Conservation (phyloP, 2,329 filamentous ascomycete species). For the Phialophora expanda region DNA sequence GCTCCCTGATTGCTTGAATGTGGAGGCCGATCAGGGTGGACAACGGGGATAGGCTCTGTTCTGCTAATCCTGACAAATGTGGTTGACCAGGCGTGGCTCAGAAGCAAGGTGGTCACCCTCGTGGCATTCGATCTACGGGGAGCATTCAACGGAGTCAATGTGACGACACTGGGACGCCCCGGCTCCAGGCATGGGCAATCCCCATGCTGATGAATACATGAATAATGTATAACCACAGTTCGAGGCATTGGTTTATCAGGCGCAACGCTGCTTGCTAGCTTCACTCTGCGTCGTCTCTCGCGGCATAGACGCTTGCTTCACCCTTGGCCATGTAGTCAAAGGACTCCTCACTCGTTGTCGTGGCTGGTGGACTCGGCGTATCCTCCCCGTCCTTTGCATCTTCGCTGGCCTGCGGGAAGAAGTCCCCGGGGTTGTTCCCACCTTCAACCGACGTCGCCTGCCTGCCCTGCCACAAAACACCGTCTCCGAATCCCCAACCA, state of each 20-base stretch:
- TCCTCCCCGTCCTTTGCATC: constrained; percentile 12
- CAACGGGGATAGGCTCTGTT: no score
- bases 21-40: no score
- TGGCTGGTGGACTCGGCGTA: constrained; percentile 46
- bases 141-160: no score
- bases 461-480: constrained; percentile 37
- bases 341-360: constrained; percentile 54
- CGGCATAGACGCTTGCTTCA: constrained; percentile 49
- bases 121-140: no score
- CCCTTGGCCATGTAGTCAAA: constrained; percentile 53
- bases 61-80: no score
- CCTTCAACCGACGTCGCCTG: neutral
- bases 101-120: no score
- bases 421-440: neutral
- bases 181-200: no score
- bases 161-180: no score
- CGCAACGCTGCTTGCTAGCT: neutral
- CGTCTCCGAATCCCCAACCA: constrained; percentile 38
- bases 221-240: no score
- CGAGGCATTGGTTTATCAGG: neutral
- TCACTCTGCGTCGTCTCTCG: neutral
- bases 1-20: no score
- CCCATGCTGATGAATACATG: no score
- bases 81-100: no score
- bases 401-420: neutral